Evolutionary conservation across 2,329 filamentous ascomycete species (phyloP), one percentile per base, ranked within the genome.

Genomic region (Biscogniauxia sp.): DNA sequence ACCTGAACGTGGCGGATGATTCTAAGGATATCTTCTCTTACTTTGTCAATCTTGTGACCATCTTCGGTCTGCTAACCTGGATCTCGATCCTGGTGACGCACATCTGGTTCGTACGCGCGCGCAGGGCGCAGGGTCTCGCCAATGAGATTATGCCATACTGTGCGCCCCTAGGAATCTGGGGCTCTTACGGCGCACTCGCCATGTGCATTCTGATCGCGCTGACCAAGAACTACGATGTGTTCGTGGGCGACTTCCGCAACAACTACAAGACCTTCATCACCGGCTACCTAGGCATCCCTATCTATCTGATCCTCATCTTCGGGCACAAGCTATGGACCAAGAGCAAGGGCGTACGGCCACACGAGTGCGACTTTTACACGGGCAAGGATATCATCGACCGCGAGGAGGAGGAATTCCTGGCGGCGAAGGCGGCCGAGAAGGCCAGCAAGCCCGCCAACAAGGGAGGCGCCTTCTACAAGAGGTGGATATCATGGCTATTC

Each of bases 171-270:
- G 90, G 91, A n/a, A 76, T 86, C 45, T 83, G 74, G 63, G 92
- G 91, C 11, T 92, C 88, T 0, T 86, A 86, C 71, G 78, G 79
- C 61, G 89, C 89, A 0, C 80, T 95, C 1, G 78, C 80, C 70
- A 88, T 92, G 77, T 92, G 89, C 76, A 81, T 83, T 70, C 72
- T 95, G 37, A 90, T 95, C 63, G 84, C 89, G 1, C 72, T 96
- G 56, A 94, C 91, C 71, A 96, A 95, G 83, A 93, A 92, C 80
- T 95, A 87, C 76, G 81, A 84, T 59, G 88, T 89, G 61, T 95
- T 95, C 75, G 80, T 85, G 2, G 73, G 68, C 70, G 78, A 66
- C 79, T 81, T 76, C 68, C 69, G 65, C 54, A 61, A 74, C 59
- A 79, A 79, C 55, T 90, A 90, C 80, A 87, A 89, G 79, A 88